phyloP scores from a whole-genome alignment of 257 asterid species.

The Craterostigma plantagineum region DNA sequence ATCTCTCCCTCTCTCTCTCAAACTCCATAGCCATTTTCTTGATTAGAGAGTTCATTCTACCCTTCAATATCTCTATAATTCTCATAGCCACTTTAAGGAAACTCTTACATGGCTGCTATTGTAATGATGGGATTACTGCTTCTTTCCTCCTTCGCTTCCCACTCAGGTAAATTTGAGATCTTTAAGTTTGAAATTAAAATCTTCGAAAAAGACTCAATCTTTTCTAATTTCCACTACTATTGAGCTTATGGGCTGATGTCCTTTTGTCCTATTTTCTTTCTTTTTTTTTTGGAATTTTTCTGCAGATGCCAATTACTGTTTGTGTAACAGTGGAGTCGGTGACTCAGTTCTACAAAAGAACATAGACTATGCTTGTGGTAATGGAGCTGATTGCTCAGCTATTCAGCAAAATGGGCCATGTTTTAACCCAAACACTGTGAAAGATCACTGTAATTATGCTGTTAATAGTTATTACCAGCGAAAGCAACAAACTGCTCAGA shows the following conservation, averaged over 20 bases:
- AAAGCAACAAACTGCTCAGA: conserved; percentile 22
- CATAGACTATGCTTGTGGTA: conserved; percentile 86
- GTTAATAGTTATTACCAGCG: conserved; percentile 78
- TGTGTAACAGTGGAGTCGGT: conserved; percentile 36
- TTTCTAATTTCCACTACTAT: neutral
- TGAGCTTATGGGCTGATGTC: neutral
- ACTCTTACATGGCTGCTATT: conserved; percentile 31
- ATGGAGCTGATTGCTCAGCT: conserved; percentile 56
- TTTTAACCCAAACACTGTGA: conserved; percentile 52
- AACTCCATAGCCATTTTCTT: too few relatives aligned
- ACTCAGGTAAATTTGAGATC: conserved; percentile 19
- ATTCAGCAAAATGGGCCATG: conserved; percentile 48
- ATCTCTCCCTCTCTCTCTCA: too few relatives aligned
- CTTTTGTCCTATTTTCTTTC: neutral
- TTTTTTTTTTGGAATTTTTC: neutral
- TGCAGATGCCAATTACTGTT: conserved; percentile 50
- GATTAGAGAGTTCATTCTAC: too few relatives aligned
- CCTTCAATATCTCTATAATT: too few relatives aligned
- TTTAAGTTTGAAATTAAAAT: too few relatives aligned
- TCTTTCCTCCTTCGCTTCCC: conserved; percentile 27
- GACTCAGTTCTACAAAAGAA: conserved; percentile 28
- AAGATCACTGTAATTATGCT: conserved; percentile 71
- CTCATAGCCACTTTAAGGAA: neutral
- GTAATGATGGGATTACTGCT: conserved; percentile 24
- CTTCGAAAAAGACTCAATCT: too few relatives aligned